Percentiles rank a stretch among this genome's conserved stretches.
phyloP scores from a whole-genome alignment of 148 eudicot genomes.

The Nyssa sinensis region DNA sequence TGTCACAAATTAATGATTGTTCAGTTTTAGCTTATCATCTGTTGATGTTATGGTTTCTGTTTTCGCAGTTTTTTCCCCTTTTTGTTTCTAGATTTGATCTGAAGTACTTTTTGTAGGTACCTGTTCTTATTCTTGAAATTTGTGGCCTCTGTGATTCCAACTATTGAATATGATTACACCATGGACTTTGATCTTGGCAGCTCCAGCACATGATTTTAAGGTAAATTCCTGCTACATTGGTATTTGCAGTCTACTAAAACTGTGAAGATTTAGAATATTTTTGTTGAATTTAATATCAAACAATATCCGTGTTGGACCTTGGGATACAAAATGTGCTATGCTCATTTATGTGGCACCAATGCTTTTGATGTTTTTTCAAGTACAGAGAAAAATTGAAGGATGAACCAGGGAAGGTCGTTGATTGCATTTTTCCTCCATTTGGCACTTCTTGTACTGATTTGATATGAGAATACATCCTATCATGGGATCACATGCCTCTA shows the following conservation, averaged over 20 bases:
- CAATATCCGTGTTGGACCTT: no score
- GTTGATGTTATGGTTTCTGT: background rate
- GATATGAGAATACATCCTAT: background rate
- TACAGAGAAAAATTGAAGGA: background rate
- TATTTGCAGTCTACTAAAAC: no score
- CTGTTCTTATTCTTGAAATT: slow-evolving; percentile 94
- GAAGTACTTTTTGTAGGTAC: slow-evolving; percentile 52
- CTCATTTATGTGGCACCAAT: background rate
- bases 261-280: background rate
- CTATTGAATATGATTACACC: slow-evolving; percentile 97
- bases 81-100: background rate
- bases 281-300: background rate
- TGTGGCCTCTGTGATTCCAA: slow-evolving; percentile 95
- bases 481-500: no score
- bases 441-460: background rate
- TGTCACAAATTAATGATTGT: background rate
- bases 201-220: slow-evolving; percentile 57
- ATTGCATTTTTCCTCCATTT: background rate
- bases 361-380: background rate
- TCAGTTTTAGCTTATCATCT: background rate
- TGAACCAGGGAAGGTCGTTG: background rate
- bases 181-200: slow-evolving; percentile 98
- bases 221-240: slow-evolving; percentile 13
- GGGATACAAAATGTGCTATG: background rate
- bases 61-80: background rate